A percentile compares a stretch with the other conserved stretches of the same genome.
These are phyloP conservation scores for Raffaelea arxii DNA, from an alignment of 2,329 filamentous ascomycete species.

Conservation along the genomic window DNA sequence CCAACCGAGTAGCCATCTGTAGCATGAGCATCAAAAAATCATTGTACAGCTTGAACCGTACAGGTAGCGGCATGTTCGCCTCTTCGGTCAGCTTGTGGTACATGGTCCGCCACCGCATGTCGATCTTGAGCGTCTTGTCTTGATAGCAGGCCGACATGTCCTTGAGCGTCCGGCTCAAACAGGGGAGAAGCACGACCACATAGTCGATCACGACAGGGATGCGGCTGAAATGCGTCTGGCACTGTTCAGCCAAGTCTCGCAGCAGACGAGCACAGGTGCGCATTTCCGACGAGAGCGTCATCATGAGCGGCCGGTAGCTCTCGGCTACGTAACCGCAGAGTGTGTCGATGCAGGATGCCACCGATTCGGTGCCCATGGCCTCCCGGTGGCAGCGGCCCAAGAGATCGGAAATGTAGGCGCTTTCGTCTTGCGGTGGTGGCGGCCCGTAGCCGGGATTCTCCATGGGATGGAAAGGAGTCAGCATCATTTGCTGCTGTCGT, in stretches of 20 bases:
- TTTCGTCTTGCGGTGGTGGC: no score
- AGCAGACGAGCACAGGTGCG: conserved; percentile 33
- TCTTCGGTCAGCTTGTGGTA: conserved; percentile 45
- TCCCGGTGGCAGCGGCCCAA: conserved; percentile 45
- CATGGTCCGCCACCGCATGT: conserved; percentile 49
- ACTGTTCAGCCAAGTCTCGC: conserved; percentile 44
- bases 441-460: no score
- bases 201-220: conserved; percentile 43
- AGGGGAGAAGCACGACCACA: conserved; percentile 46
- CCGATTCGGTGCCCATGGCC: conserved; percentile 40
- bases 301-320: conserved; percentile 35
- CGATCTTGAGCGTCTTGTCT: conserved; percentile 35
- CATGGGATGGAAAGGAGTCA: no score
- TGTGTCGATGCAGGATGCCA: conserved; percentile 36
- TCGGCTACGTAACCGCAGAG: conserved; percentile 36
- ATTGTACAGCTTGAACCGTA: conserved; percentile 47
- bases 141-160: conserved; percentile 45
- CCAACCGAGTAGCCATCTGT: conserved; percentile 41
- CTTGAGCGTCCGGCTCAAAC: conserved; percentile 38
- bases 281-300: conserved; percentile 37
- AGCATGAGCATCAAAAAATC: conserved; percentile 39
- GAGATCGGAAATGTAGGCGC: conserved; percentile 20
- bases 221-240: conserved; percentile 39
- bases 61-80: conserved; percentile 37
- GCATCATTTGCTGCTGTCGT: no score